These are phyloP conservation scores for Prunus kanzakura DNA, from an alignment of 306 rosid species.

Conservation along the genomic window DNA sequence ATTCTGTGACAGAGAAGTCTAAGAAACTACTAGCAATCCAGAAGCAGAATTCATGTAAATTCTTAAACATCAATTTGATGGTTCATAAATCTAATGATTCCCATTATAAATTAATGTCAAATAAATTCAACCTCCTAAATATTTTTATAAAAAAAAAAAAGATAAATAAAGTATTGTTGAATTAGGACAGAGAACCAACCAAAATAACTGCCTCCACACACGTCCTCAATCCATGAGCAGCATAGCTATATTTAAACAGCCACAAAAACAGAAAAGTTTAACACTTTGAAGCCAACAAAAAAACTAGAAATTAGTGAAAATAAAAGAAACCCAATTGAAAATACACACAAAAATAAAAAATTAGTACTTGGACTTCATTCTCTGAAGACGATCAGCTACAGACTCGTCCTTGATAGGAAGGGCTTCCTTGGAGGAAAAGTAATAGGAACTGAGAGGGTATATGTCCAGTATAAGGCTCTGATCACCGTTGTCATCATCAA, in stretches of 20 bases:
- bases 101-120: too few species aligned
- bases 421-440: constrained; percentile 66
- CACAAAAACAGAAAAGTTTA: background rate
- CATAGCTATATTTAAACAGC: constrained; percentile 43
- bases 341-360: background rate
- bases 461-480: constrained; percentile 36
- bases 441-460: constrained; percentile 69
- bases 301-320: background rate
- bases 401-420: constrained; percentile 50
- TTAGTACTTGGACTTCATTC: constrained; percentile 57
- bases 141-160: too few species aligned
- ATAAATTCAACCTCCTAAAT: too few species aligned
- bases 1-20: too few species aligned
- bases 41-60: background rate
- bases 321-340: background rate
- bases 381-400: constrained; percentile 44
- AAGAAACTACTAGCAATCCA: too few species aligned
- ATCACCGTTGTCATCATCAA: constrained; percentile 5
- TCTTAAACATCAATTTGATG: background rate
- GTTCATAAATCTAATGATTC: too few species aligned
- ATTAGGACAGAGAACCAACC: constrained; percentile 42
- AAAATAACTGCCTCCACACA: constrained; percentile 71
- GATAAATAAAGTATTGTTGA: background rate
- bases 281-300: background rate
- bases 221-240: constrained; percentile 70